Evolutionary conservation across 1,284 basidiomycete species (phyloP).

Genomic region (Rhodotorula sp.): DNA sequence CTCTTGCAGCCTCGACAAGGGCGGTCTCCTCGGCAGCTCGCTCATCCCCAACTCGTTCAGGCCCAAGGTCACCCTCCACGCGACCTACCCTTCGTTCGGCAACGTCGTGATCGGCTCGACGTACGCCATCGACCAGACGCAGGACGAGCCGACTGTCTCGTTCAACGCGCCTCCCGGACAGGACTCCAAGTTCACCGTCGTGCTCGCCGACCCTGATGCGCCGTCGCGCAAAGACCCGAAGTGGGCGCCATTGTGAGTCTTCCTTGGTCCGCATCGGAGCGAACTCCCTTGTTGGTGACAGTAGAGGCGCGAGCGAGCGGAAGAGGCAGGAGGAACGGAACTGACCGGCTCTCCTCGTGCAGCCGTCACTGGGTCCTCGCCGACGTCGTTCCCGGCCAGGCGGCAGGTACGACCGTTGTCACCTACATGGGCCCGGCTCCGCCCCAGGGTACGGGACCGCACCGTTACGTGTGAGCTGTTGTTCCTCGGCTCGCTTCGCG

Average conservation of each 20-base stretch:
- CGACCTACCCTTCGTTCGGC: slow-evolving; percentile 1
- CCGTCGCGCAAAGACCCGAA: slow-evolving; percentile 2
- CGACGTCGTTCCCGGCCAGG: slow-evolving; percentile 9
- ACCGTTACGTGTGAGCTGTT: slow-evolving; percentile 8
- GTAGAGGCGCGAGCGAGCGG: too few species aligned
- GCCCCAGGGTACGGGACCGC: slow-evolving; percentile 9
- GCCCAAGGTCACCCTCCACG: not conserved
- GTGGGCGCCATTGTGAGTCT: slow-evolving; percentile 1
- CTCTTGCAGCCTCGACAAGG: not conserved
- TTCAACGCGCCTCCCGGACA: not conserved
- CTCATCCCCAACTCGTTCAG: slow-evolving; percentile 3
- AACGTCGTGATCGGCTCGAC: slow-evolving; percentile 5
- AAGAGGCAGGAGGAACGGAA: not conserved
- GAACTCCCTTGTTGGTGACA: too few species aligned
- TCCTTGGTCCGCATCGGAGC: too few species aligned
- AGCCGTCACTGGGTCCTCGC: slow-evolving; percentile 1
- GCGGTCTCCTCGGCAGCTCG: slow-evolving; percentile 7
- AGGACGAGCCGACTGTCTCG: slow-evolving; percentile 13
- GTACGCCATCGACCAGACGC: slow-evolving; percentile 6
- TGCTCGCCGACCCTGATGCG: slow-evolving; percentile 14
- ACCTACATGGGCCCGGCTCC: slow-evolving; percentile 12
- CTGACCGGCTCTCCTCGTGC: not conserved
- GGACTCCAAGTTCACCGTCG: slow-evolving; percentile 8
- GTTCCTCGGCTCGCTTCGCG: not conserved
- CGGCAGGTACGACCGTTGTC: not conserved